phyloP scores from a whole-genome alignment of 352 stramenopile genomes.

The Pythium phragmitis region DNA sequence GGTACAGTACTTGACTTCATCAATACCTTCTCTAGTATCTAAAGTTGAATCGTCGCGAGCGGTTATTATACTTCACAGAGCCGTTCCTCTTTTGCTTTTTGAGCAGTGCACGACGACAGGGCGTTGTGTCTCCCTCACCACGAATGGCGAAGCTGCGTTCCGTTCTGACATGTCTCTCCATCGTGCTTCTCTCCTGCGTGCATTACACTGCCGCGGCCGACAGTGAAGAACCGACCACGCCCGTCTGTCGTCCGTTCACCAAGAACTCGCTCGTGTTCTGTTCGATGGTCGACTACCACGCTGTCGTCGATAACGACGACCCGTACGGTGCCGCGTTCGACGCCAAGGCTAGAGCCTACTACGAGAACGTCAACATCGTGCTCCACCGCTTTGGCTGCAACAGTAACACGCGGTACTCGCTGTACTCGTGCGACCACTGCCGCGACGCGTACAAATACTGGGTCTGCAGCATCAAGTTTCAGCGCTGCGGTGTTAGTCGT shows the following conservation, averaged over 20 bases:
- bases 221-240: constrained; percentile 45
- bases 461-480: constrained; percentile 85
- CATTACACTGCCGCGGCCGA: constrained; percentile 15
- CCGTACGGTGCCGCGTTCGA: constrained; percentile 48
- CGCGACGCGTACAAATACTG: constrained; percentile 89
- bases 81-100: not conserved
- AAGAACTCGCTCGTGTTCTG: constrained; percentile 78
- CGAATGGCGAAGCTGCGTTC: not conserved
- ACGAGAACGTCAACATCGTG: constrained; percentile 79
- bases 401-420: constrained; percentile 59
- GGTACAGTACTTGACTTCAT: too few species aligned
- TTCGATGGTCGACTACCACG: constrained; percentile 82
- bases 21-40: constrained; percentile 7
- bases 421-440: constrained; percentile 83
- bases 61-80: not conserved
- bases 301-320: constrained; percentile 64
- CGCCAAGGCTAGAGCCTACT: constrained; percentile 66
- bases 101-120: not conserved
- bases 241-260: constrained; percentile 45
- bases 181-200: not conserved
- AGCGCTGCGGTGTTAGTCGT: constrained; percentile 46
- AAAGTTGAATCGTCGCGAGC: constrained; percentile 8
- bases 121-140: not conserved
- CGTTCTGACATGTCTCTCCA: not conserved
- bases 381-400: constrained; percentile 82